These are phyloP conservation scores for Davidsoniella virescens DNA, from an alignment of 2,329 filamentous ascomycete species.

Conservation along the genomic window DNA sequence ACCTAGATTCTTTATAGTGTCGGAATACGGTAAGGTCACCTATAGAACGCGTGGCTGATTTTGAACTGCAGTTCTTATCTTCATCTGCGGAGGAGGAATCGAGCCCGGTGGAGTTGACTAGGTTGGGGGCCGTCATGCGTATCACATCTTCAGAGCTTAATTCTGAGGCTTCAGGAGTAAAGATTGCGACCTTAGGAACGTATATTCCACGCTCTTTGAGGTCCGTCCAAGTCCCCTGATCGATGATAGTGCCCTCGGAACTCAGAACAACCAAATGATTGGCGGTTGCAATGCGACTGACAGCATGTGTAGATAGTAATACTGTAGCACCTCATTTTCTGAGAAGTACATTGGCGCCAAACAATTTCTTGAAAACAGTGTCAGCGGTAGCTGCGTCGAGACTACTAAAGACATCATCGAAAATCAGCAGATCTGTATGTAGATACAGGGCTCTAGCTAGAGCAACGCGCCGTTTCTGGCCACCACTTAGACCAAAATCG, in stretches of 20 bases:
- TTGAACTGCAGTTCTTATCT: no score
- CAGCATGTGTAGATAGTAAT: constrained; percentile 24
- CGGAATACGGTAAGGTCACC: no score
- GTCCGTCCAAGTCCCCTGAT: constrained; percentile 22
- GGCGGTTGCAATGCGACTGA: constrained; percentile 20
- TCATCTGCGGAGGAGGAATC: no score
- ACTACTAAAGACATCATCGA: constrained; percentile 31
- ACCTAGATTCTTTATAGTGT: no score
- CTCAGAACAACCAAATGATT: constrained; percentile 33
- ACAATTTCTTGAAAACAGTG: constrained; percentile 26
- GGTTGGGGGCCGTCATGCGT: no score
- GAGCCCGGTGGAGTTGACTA: no score
- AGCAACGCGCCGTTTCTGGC: constrained; percentile 23
- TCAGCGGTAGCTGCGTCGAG: constrained; percentile 29
- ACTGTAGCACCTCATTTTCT: constrained; percentile 23
- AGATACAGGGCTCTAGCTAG: constrained; percentile 31
- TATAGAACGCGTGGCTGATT: no score
- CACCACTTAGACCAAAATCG: constrained; percentile 27
- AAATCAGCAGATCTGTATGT: constrained; percentile 22
- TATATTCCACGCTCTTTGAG: constrained; percentile 22
- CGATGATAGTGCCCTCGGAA: constrained; percentile 24
- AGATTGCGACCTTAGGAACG: constrained; percentile 13
- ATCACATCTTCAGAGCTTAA: no score
- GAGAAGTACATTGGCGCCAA: constrained; percentile 26
- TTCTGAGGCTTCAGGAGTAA: no score